Evolutionary conservation across 805 yeast species (phyloP), one percentile per base, ranked within the genome.

Genomic region (Spathaspora girioi): DNA sequence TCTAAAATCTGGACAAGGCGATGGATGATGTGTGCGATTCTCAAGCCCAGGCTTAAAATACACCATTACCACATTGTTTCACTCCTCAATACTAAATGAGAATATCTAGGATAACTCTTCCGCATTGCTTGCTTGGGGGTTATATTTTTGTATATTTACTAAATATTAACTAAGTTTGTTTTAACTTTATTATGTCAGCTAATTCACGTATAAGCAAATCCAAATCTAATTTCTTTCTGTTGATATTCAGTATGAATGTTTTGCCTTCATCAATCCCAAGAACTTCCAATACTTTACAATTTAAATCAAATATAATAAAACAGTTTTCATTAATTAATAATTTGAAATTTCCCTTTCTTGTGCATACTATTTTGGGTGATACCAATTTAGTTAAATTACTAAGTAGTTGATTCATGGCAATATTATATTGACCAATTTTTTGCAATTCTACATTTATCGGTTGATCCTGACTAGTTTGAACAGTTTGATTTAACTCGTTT

Each of bases 381-480:
- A 14, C 15, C 14, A 14, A 35, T 35, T 35, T n/a, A 35, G 17
- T 35, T 35, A 35, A n/a, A n/a, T 35, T 35, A 2, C 9, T 2
- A 15, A 35, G 17, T 35, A 35, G 14, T 35, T 35, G 40, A 35
- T 35, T 35, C 40, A 35, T 35, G 17, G 40, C 17, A n/a, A 35
- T 35, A 35, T 35, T 35, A 11, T n/a, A 35, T 35, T 35, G 40
- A 35, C 40, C 40, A 9, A 35, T 7, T 35, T 35, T 14, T n/a
- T 35, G 40, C 14, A 35, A 48, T 17, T 46, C 20, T 17, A 17
- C 10, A 44, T 31, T 57, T 11, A 64, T 63, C 5, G 66, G 57
- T 1, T 71, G 50, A 5, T 55, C 58, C 20, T 66, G 65, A 23
- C 76, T 59, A 27, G 63, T 63, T 7, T 53, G 56, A 23, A 71